Evolutionary conservation across 2,329 filamentous ascomycete species (phyloP).

Genomic region (Penicillium sumatraense): DNA sequence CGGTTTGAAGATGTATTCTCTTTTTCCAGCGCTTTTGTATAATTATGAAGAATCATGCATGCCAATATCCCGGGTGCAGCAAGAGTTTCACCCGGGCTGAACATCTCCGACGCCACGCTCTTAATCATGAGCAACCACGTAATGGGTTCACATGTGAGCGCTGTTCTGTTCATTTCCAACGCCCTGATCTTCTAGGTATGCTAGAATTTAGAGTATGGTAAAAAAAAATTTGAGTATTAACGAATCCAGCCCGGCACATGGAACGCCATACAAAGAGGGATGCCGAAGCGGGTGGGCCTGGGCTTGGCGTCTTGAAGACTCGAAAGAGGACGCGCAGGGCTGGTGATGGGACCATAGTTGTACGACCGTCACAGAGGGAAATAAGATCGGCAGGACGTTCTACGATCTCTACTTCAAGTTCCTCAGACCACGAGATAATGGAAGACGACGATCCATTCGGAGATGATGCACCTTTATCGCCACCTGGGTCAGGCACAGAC

Average conservation of each 20-base stretch:
- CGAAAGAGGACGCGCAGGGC: slow-evolving; percentile 56
- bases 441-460: slow-evolving; percentile 16
- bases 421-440: slow-evolving; percentile 10
- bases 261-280: slow-evolving; percentile 56
- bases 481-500: slow-evolving; percentile 30
- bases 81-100: slow-evolving; percentile 60
- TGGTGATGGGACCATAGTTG: slow-evolving; percentile 53
- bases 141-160: slow-evolving; percentile 58
- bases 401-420: slow-evolving; percentile 13
- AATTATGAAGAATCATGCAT: slow-evolving; percentile 19
- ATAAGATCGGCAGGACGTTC: slow-evolving; percentile 13
- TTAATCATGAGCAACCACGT: slow-evolving; percentile 61
- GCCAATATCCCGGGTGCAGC: slow-evolving; percentile 17
- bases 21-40: not conserved
- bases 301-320: slow-evolving; percentile 53
- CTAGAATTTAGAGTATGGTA: not conserved
- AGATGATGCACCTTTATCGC: slow-evolving; percentile 32
- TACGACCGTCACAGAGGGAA: slow-evolving; percentile 38
- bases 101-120: slow-evolving; percentile 61
- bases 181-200: slow-evolving; percentile 63
- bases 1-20: not conserved
- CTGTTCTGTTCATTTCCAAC: slow-evolving; percentile 65
- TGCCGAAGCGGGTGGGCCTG: slow-evolving; percentile 55
- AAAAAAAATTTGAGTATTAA: slow-evolving; percentile 9
- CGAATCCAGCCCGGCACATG: slow-evolving; percentile 60